Evolutionary conservation across 1,284 basidiomycete species (phyloP), one percentile per base, ranked within the genome.

Genomic region (Moniliella sp.): DNA sequence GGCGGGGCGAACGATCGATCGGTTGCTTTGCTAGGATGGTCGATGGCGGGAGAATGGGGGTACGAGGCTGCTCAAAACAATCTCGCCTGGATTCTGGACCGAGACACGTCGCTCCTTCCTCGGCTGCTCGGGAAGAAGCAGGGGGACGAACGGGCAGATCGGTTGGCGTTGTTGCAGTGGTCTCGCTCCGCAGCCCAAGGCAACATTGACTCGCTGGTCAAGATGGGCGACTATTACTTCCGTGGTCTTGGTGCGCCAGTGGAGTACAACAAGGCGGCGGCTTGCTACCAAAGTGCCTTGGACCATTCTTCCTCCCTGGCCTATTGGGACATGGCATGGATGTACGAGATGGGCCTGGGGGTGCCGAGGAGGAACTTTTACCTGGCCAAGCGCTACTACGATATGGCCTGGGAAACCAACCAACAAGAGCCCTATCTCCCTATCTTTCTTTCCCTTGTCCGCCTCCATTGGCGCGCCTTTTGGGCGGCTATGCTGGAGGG

Each of bases 261-360:
- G n/a, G 29, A 33, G 21, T 52, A 73, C 56, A 78, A 82, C 54
- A 82, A 82, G 46, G 91, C 91, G 0, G 81, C 79, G 0, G 73
- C 74, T 11, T 93, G 82, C 60, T 97, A 97, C 57, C 82, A 82
- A 53, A 76, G 79, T 16, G 82, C 62, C 0, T 81, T 81, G 2
- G 82, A 86, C 46, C n/a, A n/a, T n/a, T 53, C 76, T 39, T 88
- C 81, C 45, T 81, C 86, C 1, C 68, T 97, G 45, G 86, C 88
- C 2, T 83, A 88, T 74, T 97, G 86, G 84, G 93, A 93, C 54
- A 64, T 97, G 15, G 91, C 88, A 1, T 93, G 79, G 78, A 91
- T 97, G 83, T 93, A 94, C 60, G 88, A 97, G 64, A 79, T 83
- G 49, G 91, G 91, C 0, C 61, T 78, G 15, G 91, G 91, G 3